A percentile compares a stretch with the other conserved stretches of the same genome.
Conservation (phyloP, 176 grass and related monocot genomes). For the Chloris gayana region DNA sequence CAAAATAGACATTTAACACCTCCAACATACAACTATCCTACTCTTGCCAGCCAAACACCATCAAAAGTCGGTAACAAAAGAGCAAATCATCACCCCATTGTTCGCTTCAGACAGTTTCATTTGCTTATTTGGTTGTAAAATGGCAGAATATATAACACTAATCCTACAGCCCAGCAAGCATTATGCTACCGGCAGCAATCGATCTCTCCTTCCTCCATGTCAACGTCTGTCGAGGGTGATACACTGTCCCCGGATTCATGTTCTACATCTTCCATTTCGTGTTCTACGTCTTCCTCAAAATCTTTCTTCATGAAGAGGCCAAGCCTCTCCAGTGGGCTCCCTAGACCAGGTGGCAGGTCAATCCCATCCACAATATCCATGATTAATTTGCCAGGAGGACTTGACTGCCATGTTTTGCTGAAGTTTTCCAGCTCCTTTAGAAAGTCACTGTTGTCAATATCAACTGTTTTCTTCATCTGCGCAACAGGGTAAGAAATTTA, state of each 20-base stretch:
- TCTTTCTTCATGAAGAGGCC: constrained; percentile 88
- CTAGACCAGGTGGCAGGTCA: constrained; percentile 45
- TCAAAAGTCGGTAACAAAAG: neutral
- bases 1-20: constrained; percentile 30
- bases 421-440: constrained; percentile 69
- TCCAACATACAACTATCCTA: constrained; percentile 7
- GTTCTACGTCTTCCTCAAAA: constrained; percentile 51
- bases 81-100: neutral
- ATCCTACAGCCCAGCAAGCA: constrained; percentile 27
- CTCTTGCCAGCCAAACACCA: neutral
- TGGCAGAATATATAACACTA: neutral
- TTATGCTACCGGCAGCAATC: constrained; percentile 31
- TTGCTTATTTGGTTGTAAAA: constrained; percentile 20
- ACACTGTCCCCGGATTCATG: constrained; percentile 43
- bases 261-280: constrained; percentile 48
- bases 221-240: constrained; percentile 29
- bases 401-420: constrained; percentile 37
- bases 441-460: constrained; percentile 80
- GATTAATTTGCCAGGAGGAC: constrained; percentile 32
- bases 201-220: constrained; percentile 77
- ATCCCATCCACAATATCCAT: constrained; percentile 50
- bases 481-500: constrained; percentile 26
- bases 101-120: constrained; percentile 8
- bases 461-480: constrained; percentile 89
- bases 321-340: constrained; percentile 72